Conservation (phyloP, 129 eudicot genomes). For the Escallonia herrerae region DNA sequence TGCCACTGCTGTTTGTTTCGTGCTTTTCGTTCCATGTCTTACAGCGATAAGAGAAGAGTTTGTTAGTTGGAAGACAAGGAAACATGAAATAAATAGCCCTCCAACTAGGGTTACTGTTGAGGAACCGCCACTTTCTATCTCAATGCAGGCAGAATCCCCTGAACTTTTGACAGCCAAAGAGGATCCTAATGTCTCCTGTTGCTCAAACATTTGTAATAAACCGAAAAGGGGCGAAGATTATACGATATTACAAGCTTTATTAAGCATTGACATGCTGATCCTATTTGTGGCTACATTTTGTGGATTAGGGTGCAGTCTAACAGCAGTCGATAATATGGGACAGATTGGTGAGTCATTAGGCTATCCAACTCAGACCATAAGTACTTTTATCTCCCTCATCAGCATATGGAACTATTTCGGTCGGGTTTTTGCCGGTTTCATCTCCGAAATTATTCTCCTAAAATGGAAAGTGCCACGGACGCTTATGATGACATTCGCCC, state of each 20-base stretch:
- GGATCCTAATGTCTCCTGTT: slow-evolving; percentile 39
- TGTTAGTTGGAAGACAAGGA: slow-evolving; percentile 20
- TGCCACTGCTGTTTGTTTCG: slow-evolving; percentile 35
- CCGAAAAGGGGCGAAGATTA: slow-evolving; percentile 79
- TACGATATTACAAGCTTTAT: slow-evolving; percentile 88
- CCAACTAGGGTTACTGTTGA: slow-evolving; percentile 25
- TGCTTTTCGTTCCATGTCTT: slow-evolving; percentile 45
- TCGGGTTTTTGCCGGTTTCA: slow-evolving; percentile 62
- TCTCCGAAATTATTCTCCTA: slow-evolving; percentile 46
- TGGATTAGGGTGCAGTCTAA: slow-evolving; percentile 73
- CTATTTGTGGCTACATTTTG: slow-evolving; percentile 60
- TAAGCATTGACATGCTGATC: slow-evolving; percentile 65
- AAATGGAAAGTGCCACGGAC: slow-evolving; percentile 70
- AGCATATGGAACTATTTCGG: slow-evolving; percentile 92
- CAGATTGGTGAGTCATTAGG: slow-evolving; percentile 65
- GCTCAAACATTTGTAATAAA: slow-evolving; percentile 43
- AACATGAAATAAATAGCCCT: slow-evolving; percentile 3
- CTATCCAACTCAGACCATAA: slow-evolving; percentile 47
- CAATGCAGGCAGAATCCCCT: neutral
- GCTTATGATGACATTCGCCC: slow-evolving; percentile 50
- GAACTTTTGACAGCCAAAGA: neutral
- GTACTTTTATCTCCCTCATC: slow-evolving; percentile 75
- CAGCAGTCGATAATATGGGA: slow-evolving; percentile 79
- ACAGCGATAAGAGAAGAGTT: slow-evolving; percentile 54
- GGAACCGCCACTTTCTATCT: slow-evolving; percentile 1